Percentiles rank a stretch among this genome's conserved stretches.
phyloP scores from a whole-genome alignment of 1,284 basidiomycete species.

The Crepidotus sp. region DNA sequence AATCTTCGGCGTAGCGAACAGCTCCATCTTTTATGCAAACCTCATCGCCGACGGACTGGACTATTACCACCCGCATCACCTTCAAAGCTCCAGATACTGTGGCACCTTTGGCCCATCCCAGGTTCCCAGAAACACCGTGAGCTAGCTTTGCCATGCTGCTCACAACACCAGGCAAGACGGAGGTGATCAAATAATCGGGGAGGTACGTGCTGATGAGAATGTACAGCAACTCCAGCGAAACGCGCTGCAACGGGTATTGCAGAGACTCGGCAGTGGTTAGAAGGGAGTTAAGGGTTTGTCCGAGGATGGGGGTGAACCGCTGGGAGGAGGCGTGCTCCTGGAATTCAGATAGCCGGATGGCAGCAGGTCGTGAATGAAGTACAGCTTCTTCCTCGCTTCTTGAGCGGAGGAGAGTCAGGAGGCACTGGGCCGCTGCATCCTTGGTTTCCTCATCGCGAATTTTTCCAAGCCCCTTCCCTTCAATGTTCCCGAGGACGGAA shows the following conservation, averaged over 20 bases:
- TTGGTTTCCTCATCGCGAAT: constrained; percentile 73
- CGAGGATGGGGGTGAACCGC: constrained; percentile 68
- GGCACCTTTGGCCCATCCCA: constrained; percentile 58
- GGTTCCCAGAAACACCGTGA: constrained; percentile 41
- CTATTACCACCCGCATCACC: constrained; percentile 47
- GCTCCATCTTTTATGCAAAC: constrained; percentile 56
- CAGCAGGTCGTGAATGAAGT: constrained; percentile 23
- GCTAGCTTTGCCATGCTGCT: constrained; percentile 67
- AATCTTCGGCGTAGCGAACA: constrained; percentile 41
- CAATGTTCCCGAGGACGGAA: constrained; percentile 55
- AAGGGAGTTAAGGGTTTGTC: constrained; percentile 72
- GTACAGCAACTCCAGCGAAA: constrained; percentile 53
- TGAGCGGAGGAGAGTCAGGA: constrained; percentile 48
- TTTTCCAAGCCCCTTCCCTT: constrained; percentile 51
- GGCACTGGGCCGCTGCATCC: constrained; percentile 49
- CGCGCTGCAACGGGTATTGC: constrained; percentile 51
- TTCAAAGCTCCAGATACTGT: constrained; percentile 51
- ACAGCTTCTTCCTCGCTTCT: constrained; percentile 33
- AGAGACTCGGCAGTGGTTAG: constrained; percentile 48
- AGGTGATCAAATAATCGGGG: constrained; percentile 52
- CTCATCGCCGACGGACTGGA: constrained; percentile 54
- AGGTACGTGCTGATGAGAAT: constrained; percentile 55
- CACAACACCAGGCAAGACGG: constrained; percentile 74
- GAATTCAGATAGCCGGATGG: constrained; percentile 35
- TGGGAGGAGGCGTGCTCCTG: constrained; percentile 37